A percentile compares a stretch with the other conserved stretches of the same genome.
Evolutionary conservation across 2,329 filamentous ascomycete genomes (phyloP).

Genomic region (Aspergillus felis): DNA sequence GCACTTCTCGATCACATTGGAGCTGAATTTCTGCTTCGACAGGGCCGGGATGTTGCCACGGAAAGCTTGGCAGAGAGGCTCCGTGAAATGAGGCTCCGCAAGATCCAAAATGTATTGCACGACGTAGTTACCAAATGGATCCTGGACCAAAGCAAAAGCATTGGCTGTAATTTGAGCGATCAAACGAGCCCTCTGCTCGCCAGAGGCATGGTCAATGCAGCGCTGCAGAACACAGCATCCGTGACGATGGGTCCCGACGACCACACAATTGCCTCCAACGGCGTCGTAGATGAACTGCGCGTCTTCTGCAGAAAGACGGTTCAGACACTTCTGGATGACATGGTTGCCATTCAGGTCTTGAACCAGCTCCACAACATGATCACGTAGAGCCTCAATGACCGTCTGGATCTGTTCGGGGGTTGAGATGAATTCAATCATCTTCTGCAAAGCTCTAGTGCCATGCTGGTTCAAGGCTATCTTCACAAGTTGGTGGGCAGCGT

Average conservation of each 20-base stretch:
- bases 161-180: conserved; percentile 83
- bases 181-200: conserved; percentile 80
- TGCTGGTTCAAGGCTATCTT: conserved; percentile 96
- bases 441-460: conserved; percentile 91
- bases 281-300: conserved; percentile 97
- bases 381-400: conserved; percentile 78
- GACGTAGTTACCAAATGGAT: conserved; percentile 98
- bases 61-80: conserved; percentile 81
- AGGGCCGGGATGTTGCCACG: conserved; percentile 64
- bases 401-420: conserved; percentile 79
- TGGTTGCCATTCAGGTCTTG: conserved; percentile 98
- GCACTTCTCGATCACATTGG: conserved; percentile 97
- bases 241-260: conserved; percentile 93
- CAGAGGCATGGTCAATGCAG: conserved; percentile 94
- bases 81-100: conserved; percentile 80
- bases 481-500: conserved; percentile 81
- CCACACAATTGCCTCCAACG: conserved; percentile 79
- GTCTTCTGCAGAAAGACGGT: conserved; percentile 79
- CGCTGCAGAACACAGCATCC: conserved; percentile 97
- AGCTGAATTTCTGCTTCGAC: conserved; percentile 98
- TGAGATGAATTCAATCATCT: conserved; percentile 98
- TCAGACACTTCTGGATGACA: conserved; percentile 98
- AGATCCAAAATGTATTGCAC: conserved; percentile 98
- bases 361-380: conserved; percentile 87
- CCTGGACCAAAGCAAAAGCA: conserved; percentile 85